Evolutionary conservation across 1,284 basidiomycete genomes (phyloP), one percentile per base, ranked within the genome.

Genomic region (Ustilago tritici): DNA sequence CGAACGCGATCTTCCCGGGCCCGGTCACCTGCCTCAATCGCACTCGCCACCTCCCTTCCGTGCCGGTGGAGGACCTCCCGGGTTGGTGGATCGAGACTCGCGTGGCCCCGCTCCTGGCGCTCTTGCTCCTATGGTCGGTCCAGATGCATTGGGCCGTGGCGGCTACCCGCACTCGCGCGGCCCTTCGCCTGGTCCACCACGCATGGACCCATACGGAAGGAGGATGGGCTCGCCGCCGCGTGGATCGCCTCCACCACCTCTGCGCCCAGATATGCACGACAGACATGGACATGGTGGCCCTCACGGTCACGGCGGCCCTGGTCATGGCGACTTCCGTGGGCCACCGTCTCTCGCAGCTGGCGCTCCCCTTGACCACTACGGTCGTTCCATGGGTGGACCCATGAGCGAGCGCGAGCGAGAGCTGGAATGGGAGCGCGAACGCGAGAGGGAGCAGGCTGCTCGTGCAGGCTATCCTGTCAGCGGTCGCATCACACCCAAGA

Each of bases 31-130:
- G 53, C 70, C 61, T 11, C 78, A 72, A 15, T 66, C 67, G 40
- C 78, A 67, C 31, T 82, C 78, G 43, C 79, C 79, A 28, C 74
- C 74, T 28, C 67, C 77, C 40, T 81, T 80, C 78, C 78, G 75
- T 23, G 11, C 43, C 6, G 73, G 72, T 47, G 74, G 63, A 36
- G 70, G 63, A 15, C 75, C 74, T 7, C 55, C 74, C n/a, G 78
- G 79, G 40, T 70, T 70, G 35, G 82, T 81, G 50, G 82, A 82
- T 7, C 66, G 79, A 23, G 79, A 70, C 15, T 57, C 67, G 34
- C 69, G 76, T 28, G 71, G 70, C 6, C 75, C 78, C 19, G 66
- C 65, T 57, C 70, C 70, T 19, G 74, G 65, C 36, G 65, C 68
- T 14, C 56, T 76, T 34, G 74, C 74, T 59, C 74, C 74, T 38